A percentile compares a stretch with the other conserved stretches of the same genome.
These are phyloP conservation scores for Steccherinum ochraceum DNA, from an alignment of 768 basidiomycete species.

Conservation along the genomic window DNA sequence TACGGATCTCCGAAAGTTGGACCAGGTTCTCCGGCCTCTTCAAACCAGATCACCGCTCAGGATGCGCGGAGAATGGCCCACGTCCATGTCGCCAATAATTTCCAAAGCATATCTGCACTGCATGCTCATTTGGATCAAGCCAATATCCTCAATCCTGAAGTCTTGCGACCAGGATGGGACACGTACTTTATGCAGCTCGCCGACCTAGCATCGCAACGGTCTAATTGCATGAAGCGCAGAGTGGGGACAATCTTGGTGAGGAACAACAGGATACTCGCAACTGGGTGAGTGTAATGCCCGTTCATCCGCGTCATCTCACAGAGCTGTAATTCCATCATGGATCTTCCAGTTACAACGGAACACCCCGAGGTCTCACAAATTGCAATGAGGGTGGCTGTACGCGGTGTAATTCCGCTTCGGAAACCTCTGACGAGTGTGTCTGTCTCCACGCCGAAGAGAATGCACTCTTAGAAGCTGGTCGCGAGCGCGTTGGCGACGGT, in stretches of 20 bases:
- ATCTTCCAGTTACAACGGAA: constrained; percentile 83
- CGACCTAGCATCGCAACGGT: constrained; percentile 79
- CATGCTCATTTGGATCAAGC: constrained; percentile 59
- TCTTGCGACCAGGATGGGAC: constrained; percentile 89
- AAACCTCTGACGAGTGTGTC: constrained; percentile 69
- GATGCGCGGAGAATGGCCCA: constrained; percentile 33
- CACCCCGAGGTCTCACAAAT: constrained; percentile 83
- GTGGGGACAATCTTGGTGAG: constrained; percentile 93
- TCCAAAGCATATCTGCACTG: constrained; percentile 45
- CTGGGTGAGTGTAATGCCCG: constrained; percentile 73
- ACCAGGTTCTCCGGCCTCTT: neutral
- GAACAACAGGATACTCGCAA: constrained; percentile 70
- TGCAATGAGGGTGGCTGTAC: constrained; percentile 90
- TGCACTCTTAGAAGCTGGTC: constrained; percentile 87
- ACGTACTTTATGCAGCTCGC: constrained; percentile 97
- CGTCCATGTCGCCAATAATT: constrained; percentile 62
- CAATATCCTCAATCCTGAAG: constrained; percentile 63
- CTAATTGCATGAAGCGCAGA: constrained; percentile 96
- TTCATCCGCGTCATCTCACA: too few species aligned
- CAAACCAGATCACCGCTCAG: too few species aligned
- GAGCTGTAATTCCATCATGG: constrained; percentile 3
- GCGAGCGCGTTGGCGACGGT: constrained; percentile 78
- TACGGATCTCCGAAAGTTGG: constrained; percentile 39
- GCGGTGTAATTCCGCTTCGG: constrained; percentile 60
- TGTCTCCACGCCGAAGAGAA: constrained; percentile 99